phyloP scores from a whole-genome alignment of 2,329 filamentous ascomycete genomes.

The Fusarium oligoseptatum region DNA sequence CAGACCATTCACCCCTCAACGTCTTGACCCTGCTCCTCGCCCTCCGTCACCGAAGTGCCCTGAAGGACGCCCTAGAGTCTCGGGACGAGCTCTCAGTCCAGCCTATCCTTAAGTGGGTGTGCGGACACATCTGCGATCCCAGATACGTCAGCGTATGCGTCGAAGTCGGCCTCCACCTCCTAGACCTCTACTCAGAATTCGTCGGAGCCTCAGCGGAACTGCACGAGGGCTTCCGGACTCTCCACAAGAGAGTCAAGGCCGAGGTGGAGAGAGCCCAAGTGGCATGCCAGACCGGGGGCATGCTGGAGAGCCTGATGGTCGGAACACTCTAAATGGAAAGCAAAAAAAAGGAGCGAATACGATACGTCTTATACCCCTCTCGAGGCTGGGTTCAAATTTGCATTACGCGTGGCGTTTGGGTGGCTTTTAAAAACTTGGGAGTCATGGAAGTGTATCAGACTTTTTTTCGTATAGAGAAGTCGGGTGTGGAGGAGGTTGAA shows the following conservation, averaged over 20 bases:
- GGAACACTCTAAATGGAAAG: slow-evolving; percentile 43
- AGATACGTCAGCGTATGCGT: slow-evolving; percentile 84
- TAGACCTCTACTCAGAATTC: slow-evolving; percentile 90
- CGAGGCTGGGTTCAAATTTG: slow-evolving; percentile 43
- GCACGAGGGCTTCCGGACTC: slow-evolving; percentile 74
- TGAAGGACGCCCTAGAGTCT: slow-evolving; percentile 82
- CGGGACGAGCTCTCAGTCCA: slow-evolving; percentile 85
- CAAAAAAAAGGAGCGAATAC: slow-evolving; percentile 12
- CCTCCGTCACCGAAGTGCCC: slow-evolving; percentile 87
- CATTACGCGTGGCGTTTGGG: slow-evolving; percentile 47
- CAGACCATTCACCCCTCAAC: slow-evolving; percentile 70
- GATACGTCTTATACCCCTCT: slow-evolving; percentile 37
- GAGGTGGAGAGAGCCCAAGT: slow-evolving; percentile 88
- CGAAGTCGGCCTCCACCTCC: slow-evolving; percentile 83
- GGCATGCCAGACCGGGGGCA: slow-evolving; percentile 85
- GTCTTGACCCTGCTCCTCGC: slow-evolving; percentile 85
- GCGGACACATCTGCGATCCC: slow-evolving; percentile 84
- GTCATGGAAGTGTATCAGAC: slow-evolving; percentile 39
- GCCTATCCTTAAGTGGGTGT: slow-evolving; percentile 87
- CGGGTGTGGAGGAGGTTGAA: not conserved
- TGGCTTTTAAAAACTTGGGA: slow-evolving; percentile 41
- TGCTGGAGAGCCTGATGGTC: slow-evolving; percentile 79
- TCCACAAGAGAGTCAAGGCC: slow-evolving; percentile 78
- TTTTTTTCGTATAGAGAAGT: too few species aligned
- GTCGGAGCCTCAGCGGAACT: slow-evolving; percentile 81